Conservation (phyloP, 495 filamentous ascomycete genomes). For the Aspergillus hancockii region DNA sequence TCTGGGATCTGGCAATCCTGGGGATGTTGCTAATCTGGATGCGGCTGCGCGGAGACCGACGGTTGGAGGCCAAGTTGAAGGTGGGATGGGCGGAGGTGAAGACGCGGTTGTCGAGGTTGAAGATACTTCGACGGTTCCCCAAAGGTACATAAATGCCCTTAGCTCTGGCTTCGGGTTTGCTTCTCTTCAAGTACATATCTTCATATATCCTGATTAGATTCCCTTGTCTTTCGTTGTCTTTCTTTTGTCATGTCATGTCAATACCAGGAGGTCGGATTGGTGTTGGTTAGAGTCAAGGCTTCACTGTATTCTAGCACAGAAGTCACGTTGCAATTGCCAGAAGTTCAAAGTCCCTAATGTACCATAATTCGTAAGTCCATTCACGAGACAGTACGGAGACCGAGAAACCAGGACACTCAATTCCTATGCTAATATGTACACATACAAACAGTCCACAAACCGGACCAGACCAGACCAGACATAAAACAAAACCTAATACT, state of each 20-base stretch:
- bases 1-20: constrained; percentile 70
- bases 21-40: constrained; percentile 75
- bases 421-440: constrained; percentile 48
- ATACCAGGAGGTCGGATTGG: not conserved
- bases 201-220: not conserved
- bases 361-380: constrained; percentile 3
- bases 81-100: constrained; percentile 62
- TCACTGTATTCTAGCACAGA: constrained; percentile 23
- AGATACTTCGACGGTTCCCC: constrained; percentile 26
- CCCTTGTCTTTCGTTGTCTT: constrained; percentile 5
- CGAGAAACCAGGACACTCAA: constrained; percentile 30
- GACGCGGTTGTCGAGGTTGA: constrained; percentile 57
- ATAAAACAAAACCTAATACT: constrained; percentile 36
- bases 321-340: not conserved
- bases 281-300: constrained; percentile 14
- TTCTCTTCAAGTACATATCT: constrained; percentile 22
- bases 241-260: constrained; percentile 4
- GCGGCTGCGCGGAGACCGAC: constrained; percentile 70
- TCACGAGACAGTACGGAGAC: constrained; percentile 27
- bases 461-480: constrained; percentile 21
- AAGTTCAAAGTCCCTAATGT: constrained; percentile 2
- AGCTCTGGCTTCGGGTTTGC: constrained; percentile 14
- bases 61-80: constrained; percentile 74
- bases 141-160: constrained; percentile 28
- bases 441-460: constrained; percentile 32